Conservation (phyloP, 495 filamentous ascomycete genomes). For the Saxophila tyrrhenica region DNA sequence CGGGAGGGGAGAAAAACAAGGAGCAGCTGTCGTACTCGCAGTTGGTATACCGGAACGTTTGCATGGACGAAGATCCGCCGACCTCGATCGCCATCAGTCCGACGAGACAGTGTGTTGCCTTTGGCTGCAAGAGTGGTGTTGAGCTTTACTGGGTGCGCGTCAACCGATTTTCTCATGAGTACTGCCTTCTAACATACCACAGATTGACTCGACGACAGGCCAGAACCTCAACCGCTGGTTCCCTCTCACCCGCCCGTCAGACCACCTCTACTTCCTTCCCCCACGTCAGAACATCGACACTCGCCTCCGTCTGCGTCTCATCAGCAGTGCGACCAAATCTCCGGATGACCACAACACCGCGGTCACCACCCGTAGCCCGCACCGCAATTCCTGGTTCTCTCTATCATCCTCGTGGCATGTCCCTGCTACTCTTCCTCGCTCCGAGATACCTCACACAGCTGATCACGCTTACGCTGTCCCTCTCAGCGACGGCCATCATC, state of each 20-base stretch:
- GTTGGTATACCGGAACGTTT: slow-evolving; percentile 44
- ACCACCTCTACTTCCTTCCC: slow-evolving; percentile 57
- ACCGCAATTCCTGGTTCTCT: not conserved
- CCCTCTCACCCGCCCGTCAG: slow-evolving; percentile 53
- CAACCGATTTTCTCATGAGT: not conserved
- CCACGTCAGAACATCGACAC: slow-evolving; percentile 42
- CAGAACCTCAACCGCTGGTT: slow-evolving; percentile 53
- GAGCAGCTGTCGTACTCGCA: not conserved
- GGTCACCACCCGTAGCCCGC: not conserved
- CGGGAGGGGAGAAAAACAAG: not conserved
- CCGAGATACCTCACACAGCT: slow-evolving; percentile 15
- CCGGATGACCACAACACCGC: slow-evolving; percentile 8
- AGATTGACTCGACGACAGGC: slow-evolving; percentile 43
- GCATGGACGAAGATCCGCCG: slow-evolving; percentile 54
- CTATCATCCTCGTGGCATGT: not conserved
- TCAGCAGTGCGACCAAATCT: slow-evolving; percentile 46
- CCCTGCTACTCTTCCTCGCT: not conserved
- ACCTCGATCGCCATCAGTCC: slow-evolving; percentile 60
- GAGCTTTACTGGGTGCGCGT: slow-evolving; percentile 66
- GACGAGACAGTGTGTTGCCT: slow-evolving; percentile 55
- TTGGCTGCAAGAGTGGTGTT: slow-evolving; percentile 56
- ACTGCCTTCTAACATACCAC: not conserved
- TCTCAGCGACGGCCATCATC: slow-evolving; percentile 55
- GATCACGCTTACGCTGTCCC: slow-evolving; percentile 61
- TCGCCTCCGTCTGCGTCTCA: slow-evolving; percentile 50